Conservation (phyloP, 495 filamentous ascomycete genomes). For the Xylaria acuta region DNA sequence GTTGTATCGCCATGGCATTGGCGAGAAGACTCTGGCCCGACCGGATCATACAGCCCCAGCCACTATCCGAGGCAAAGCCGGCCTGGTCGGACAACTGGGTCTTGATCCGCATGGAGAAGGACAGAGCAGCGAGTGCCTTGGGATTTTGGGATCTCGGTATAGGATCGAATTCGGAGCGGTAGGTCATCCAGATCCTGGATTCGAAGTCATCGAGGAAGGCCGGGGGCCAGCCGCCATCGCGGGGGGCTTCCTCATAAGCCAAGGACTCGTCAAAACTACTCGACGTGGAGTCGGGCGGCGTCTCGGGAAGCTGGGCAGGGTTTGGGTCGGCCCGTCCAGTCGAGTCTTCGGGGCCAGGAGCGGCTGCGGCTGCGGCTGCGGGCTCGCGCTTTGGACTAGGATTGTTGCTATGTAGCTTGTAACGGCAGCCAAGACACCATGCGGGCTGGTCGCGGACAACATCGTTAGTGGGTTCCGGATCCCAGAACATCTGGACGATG, state of each 20-base stretch:
- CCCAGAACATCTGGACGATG: slow-evolving; percentile 93
- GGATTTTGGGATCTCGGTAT: slow-evolving; percentile 82
- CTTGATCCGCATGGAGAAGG: slow-evolving; percentile 82
- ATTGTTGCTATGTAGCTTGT: slow-evolving; percentile 55
- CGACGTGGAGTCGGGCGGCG: slow-evolving; percentile 53
- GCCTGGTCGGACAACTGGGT: slow-evolving; percentile 78
- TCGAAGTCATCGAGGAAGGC: slow-evolving; percentile 92
- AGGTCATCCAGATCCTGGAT: slow-evolving; percentile 94
- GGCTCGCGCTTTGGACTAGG: slow-evolving; percentile 36
- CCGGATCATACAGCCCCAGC: slow-evolving; percentile 99
- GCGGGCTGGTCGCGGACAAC: slow-evolving; percentile 69
- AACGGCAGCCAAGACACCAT: slow-evolving; percentile 88
- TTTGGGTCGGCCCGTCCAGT: slow-evolving; percentile 27
- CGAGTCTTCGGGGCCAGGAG: slow-evolving; percentile 1
- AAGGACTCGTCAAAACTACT: slow-evolving; percentile 58
- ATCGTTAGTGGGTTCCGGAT: slow-evolving; percentile 89
- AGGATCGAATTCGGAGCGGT: slow-evolving; percentile 82
- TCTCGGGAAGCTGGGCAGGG: slow-evolving; percentile 42
- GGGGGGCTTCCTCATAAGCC: slow-evolving; percentile 53
- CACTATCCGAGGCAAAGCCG: slow-evolving; percentile 92
- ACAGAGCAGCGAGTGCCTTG: slow-evolving; percentile 72
- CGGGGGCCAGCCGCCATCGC: slow-evolving; percentile 78
- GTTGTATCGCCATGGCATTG: slow-evolving; percentile 75
- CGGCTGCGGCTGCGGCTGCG: slow-evolving; percentile 30
- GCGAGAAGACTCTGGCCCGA: slow-evolving; percentile 93